Evolutionary conservation across 129 eudicot species (phyloP).

Genomic region (Arctium lappa): DNA sequence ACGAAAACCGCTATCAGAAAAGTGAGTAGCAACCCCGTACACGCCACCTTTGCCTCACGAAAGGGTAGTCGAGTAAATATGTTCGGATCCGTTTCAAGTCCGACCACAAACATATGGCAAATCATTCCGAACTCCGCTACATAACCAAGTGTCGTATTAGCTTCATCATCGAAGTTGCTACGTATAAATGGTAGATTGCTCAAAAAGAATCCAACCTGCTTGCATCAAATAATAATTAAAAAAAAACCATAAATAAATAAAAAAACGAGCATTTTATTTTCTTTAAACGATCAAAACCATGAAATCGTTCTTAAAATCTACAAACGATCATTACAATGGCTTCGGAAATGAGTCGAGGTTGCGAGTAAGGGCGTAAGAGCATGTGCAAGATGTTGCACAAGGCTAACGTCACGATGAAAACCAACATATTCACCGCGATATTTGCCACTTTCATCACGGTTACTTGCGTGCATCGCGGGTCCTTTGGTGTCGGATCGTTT

Average conservation of each 20-base stretch:
- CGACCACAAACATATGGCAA: slow-evolving; percentile 75
- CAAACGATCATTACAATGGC: slow-evolving; percentile 40
- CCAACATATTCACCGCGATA: slow-evolving; percentile 65
- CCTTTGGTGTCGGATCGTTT: not conserved
- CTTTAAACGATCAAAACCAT: not conserved
- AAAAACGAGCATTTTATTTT: not conserved
- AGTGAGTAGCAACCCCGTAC: slow-evolving; percentile 51
- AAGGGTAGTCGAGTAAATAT: slow-evolving; percentile 47
- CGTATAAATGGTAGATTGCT: slow-evolving; percentile 59
- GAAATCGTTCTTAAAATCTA: not conserved
- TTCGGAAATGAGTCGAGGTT: slow-evolving; percentile 89
- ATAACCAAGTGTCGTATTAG: slow-evolving; percentile 44
- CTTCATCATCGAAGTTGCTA: slow-evolving; percentile 21
- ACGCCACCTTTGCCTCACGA: slow-evolving; percentile 66
- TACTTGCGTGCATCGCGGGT: slow-evolving; percentile 38
- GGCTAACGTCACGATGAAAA: slow-evolving; percentile 49
- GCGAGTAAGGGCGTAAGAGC: slow-evolving; percentile 60
- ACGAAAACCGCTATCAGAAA: slow-evolving; percentile 39
- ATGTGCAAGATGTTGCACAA: slow-evolving; percentile 65
- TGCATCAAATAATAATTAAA: not conserved
- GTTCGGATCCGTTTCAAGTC: slow-evolving; percentile 66
- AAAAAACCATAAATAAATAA: not conserved
- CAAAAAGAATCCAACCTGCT: slow-evolving; percentile 71
- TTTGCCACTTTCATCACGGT: slow-evolving; percentile 45
- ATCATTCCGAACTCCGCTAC: slow-evolving; percentile 73